Conservation (phyloP, 2,329 filamentous ascomycete genomes). For the Chaetomium globosum region DNA sequence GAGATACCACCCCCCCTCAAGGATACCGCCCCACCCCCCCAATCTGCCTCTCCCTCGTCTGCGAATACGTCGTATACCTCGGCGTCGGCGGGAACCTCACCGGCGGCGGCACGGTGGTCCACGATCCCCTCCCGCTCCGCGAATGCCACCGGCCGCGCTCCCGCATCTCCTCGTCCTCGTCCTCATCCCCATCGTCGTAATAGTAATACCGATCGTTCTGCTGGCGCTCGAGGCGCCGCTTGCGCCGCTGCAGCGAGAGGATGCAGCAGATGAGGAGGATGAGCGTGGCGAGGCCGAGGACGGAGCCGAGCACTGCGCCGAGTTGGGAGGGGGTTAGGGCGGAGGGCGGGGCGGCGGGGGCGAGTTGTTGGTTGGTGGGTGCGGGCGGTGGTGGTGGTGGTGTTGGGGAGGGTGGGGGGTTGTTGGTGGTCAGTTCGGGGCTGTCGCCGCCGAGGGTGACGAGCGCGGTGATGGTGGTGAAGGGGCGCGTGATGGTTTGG, state of each 20-base stretch:
- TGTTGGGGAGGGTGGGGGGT: constrained; percentile 26
- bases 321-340: constrained; percentile 44
- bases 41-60: constrained; percentile 31
- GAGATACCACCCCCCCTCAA: constrained; percentile 23
- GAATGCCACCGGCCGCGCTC: not conserved
- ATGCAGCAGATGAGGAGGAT: constrained; percentile 41
- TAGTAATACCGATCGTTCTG: not conserved
- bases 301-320: constrained; percentile 47
- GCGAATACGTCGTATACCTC: constrained; percentile 28
- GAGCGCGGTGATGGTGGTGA: constrained; percentile 45
- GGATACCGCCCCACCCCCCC: constrained; percentile 29
- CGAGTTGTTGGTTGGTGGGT: constrained; percentile 19
- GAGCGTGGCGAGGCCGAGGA: constrained; percentile 46
- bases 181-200: not conserved
- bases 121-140: not conserved
- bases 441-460: constrained; percentile 40
- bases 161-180: constrained; percentile 14
- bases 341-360: constrained; percentile 27
- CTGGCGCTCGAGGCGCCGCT: not conserved
- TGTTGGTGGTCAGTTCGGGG: not conserved
- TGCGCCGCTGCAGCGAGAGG: constrained; percentile 5
- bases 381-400: constrained; percentile 26
- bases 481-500: constrained; percentile 43
- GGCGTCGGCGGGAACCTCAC: constrained; percentile 32
- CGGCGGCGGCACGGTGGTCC: constrained; percentile 28